These are phyloP conservation scores for Tephrocybe sp. DNA, from an alignment of 768 basidiomycete species.

Conservation along the genomic window DNA sequence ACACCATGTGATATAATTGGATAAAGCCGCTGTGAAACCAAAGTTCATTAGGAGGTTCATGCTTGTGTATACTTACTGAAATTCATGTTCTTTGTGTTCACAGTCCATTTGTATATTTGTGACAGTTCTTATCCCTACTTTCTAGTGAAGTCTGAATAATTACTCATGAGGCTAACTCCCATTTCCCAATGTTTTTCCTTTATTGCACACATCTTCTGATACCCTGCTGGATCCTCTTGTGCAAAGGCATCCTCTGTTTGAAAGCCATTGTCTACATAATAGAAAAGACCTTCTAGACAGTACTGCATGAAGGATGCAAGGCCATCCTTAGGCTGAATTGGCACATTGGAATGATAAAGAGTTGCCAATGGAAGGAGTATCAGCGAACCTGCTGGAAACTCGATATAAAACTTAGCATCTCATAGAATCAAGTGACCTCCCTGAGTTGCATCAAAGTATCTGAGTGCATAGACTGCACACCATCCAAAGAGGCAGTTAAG, in stretches of 20 bases:
- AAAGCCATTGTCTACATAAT: conserved; percentile 7
- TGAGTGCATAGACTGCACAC: neutral
- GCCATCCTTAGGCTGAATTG: neutral
- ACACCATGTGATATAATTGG: no score
- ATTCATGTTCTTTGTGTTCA: no score
- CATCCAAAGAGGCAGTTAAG: neutral
- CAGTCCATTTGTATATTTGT: no score
- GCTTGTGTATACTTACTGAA: no score
- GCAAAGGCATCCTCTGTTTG: neutral
- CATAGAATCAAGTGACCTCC: conserved; percentile 3
- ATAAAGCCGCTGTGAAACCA: no score
- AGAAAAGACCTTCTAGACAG: neutral
- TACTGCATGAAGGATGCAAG: conserved; percentile 5
- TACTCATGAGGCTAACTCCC: no score
- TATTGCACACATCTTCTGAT: neutral
- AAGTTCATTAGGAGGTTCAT: no score
- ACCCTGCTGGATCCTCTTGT: neutral
- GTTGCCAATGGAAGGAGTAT: conserved; percentile 9
- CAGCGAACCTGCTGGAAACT: conserved; percentile 4
- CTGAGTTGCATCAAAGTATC: neutral
- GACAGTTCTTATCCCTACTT: no score
- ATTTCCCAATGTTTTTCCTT: neutral
- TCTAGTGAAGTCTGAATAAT: no score
- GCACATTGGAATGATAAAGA: conserved; percentile 2
- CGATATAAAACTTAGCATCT: neutral